Conservation (phyloP, 306 rosid genomes). For the Gastrolobium bilobum region DNA sequence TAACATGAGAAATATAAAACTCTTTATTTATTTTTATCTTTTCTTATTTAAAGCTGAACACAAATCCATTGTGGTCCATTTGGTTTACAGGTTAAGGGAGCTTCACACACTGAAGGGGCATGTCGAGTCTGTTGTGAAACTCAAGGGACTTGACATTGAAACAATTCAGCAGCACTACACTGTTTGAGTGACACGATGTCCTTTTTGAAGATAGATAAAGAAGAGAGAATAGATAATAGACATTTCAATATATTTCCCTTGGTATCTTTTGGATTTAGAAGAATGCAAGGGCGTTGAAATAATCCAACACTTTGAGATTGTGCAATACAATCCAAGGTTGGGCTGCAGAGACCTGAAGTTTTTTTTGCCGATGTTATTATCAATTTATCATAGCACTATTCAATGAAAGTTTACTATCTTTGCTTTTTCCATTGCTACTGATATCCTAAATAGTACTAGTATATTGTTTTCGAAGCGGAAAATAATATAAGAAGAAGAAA, state of each 20-base stretch:
- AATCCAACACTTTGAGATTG: slow-evolving; percentile 62
- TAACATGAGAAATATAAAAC: no score
- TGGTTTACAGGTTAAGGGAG: slow-evolving; percentile 77
- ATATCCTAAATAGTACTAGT: neutral
- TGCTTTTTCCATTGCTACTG: slow-evolving; percentile 1
- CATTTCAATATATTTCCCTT: slow-evolving; percentile 25
- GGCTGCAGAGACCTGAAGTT: slow-evolving; percentile 10
- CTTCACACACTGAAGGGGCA: slow-evolving; percentile 92
- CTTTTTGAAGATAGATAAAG: slow-evolving; percentile 24
- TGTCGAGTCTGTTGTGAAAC: slow-evolving; percentile 90
- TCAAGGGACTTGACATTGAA: slow-evolving; percentile 90
- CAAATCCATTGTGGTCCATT: neutral
- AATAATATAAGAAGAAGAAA: neutral
- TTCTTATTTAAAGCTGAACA: neutral
- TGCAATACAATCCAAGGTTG: slow-evolving; percentile 51
- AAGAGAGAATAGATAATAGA: slow-evolving; percentile 37
- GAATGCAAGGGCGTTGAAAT: slow-evolving; percentile 53
- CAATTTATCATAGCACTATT: slow-evolving; percentile 5
- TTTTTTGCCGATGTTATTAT: slow-evolving; percentile 39
- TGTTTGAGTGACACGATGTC: slow-evolving; percentile 50
- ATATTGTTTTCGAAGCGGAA: neutral
- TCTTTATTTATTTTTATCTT: neutral
- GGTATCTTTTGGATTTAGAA: slow-evolving; percentile 41
- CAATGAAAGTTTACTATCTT: slow-evolving; percentile 43
- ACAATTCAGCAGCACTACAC: slow-evolving; percentile 94